Base-by-base conservation (phyloP, 2,329 filamentous ascomycete genomes). In the Monosporascus sp. region DNA sequence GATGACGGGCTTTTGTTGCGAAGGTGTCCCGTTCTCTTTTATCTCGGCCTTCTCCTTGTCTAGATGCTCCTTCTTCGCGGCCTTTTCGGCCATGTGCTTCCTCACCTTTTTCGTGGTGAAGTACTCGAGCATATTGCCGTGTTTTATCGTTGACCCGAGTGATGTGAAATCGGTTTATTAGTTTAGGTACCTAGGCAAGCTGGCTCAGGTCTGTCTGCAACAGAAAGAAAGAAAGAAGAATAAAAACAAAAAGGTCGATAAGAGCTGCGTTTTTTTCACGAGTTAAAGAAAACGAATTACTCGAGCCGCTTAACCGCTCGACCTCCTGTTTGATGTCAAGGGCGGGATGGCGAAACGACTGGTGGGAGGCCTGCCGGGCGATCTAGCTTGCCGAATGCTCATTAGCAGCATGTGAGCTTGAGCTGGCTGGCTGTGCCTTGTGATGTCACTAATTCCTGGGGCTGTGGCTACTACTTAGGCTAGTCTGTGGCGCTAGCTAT, bases 101-200 rank as follows among this genome's bases (percentile, higher is more conserved):
- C 84, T 85, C 63, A 77, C 71, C 66, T 84, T 86, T 66, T 81
- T 85, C 72, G 78, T 80, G 37, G 75, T 71, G 59, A 86, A 79
- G 67, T 82, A 85, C 67, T 86, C 82, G 56, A 86, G 64, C 84
- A 86, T 86, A 48, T 57, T 14, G 31, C 31, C 31, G 14, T 14
- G 11, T 14, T 11, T 5, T 34, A 0, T 14, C 11, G 9, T 34
- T 14, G 31, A 11, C 31, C 11, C 9, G 31, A 14, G 31, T 34
- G 31, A 34, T 34, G 3, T 5, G 31, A 14, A 5, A 11, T 14
- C 3, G 31, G 31, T 11, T 11, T 14, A 5, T 6, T 14, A 14
- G 11, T 34, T 34, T 5, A 11, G 4, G 31, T 14, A 14, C 31
- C 11, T 11, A 5, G 31, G 11, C 31, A 34, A 34, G 31, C 31